Percentiles rank a stretch among this genome's conserved stretches.
Conservation (phyloP, 495 filamentous ascomycete genomes). For the Aspergillus kassunensis region DNA sequence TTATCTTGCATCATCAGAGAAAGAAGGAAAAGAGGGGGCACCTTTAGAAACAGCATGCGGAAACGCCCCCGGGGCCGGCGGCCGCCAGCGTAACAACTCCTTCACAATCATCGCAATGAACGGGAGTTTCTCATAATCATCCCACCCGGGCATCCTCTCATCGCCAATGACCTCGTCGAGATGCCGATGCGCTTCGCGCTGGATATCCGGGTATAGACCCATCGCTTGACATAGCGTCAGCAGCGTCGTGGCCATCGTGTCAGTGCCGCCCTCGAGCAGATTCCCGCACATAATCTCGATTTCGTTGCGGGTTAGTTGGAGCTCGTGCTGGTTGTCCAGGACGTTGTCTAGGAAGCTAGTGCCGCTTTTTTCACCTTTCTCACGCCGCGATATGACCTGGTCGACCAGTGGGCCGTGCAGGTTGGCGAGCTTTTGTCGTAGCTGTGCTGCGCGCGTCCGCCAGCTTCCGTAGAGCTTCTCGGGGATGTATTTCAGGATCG, state of each 20-base stretch:
- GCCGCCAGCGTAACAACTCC: slow-evolving; percentile 3
- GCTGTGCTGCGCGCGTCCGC: slow-evolving; percentile 27
- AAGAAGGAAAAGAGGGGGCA: neutral
- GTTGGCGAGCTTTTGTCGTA: slow-evolving; percentile 32
- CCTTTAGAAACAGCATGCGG: neutral
- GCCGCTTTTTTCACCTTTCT: slow-evolving; percentile 10
- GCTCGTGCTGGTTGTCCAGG: slow-evolving; percentile 26
- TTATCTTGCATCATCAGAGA: too few relatives aligned
- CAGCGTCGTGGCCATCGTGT: slow-evolving; percentile 32
- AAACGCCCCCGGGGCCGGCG: neutral
- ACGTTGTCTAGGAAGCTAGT: slow-evolving; percentile 40
- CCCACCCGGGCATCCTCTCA: neutral
- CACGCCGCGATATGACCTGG: neutral
- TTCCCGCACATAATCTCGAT: slow-evolving; percentile 29
- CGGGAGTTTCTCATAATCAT: slow-evolving; percentile 1
- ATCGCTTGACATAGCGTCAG: slow-evolving; percentile 6
- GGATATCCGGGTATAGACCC: neutral
- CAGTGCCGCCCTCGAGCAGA: slow-evolving; percentile 43
- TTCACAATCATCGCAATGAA: slow-evolving; percentile 8
- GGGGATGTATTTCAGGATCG: slow-evolving; percentile 37
- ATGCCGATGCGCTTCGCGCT: slow-evolving; percentile 2
- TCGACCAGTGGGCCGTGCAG: slow-evolving; percentile 23
- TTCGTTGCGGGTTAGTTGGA: slow-evolving; percentile 22
- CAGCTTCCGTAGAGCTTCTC: slow-evolving; percentile 37
- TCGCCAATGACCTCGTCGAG: neutral